Conservation (phyloP, 768 basidiomycete genomes). For the Suillus lakei region DNA sequence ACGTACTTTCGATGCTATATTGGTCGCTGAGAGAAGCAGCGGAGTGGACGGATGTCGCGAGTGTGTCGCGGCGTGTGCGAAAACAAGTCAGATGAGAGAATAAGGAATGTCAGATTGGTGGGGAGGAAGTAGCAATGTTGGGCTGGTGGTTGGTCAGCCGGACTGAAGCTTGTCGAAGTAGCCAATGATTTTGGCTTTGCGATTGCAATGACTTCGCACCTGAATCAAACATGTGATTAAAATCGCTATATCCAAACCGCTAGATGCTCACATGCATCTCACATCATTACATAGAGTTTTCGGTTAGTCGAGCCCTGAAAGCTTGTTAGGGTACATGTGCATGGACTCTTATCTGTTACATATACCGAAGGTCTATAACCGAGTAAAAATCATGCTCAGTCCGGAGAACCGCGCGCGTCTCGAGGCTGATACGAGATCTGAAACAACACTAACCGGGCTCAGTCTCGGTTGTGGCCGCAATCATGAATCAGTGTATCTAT, state of each 20-base stretch:
- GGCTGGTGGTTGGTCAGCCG: neutral
- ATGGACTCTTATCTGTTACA: neutral
- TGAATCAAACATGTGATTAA: neutral
- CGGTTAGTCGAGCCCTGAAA: neutral
- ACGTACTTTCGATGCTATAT: constrained; percentile 1
- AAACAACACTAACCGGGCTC: neutral
- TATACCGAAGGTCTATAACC: constrained; percentile 2
- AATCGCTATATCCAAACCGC: neutral
- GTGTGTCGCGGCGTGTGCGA: neutral
- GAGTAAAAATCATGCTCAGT: neutral
- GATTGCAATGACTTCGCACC: neutral
- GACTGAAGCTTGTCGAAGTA: constrained; percentile 2
- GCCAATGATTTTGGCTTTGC: neutral
- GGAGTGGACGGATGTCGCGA: neutral
- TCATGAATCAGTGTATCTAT: neutral
- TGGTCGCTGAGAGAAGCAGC: neutral
- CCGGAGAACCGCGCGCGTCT: neutral
- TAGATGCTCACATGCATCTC: neutral
- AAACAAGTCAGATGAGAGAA: neutral
- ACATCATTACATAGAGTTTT: neutral
- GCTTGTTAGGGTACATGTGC: neutral
- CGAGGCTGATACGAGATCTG: neutral
- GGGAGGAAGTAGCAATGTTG: neutral
- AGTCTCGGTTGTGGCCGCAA: neutral
- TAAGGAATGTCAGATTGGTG: neutral